These are phyloP conservation scores for Quercus rubra DNA, from an alignment of 306 rosid species.

Conservation along the genomic window DNA sequence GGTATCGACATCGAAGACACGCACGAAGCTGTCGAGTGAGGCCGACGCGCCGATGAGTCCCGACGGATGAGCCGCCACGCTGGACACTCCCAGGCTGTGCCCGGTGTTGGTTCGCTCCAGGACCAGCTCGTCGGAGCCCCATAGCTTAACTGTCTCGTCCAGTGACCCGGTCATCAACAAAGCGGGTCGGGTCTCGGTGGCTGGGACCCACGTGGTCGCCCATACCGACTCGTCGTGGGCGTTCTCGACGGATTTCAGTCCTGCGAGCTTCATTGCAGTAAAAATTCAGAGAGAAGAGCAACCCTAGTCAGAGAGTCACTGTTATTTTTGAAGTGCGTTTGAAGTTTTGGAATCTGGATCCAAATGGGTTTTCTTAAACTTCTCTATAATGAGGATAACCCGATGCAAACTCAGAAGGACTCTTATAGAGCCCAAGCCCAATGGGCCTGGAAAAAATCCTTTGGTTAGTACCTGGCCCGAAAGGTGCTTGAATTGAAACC, in stretches of 20 bases:
- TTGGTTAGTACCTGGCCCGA: too few species aligned
- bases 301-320: not conserved
- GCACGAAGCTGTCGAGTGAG: conserved; percentile 89
- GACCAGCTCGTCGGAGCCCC: conserved; percentile 83
- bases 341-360: too few species aligned
- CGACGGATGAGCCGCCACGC: conserved; percentile 90
- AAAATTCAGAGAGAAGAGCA: not conserved
- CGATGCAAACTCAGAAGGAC: too few species aligned
- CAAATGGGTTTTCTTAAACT: too few species aligned
- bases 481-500: too few species aligned
- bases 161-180: conserved; percentile 87
- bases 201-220: conserved; percentile 93
- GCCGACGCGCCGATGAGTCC: conserved; percentile 89
- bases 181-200: conserved; percentile 65
- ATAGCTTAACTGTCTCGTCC: conserved; percentile 87
- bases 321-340: not conserved
- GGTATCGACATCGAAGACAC: conserved; percentile 87
- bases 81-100: conserved; percentile 95
- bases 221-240: conserved; percentile 95
- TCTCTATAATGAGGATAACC: too few species aligned
- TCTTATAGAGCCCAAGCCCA: too few species aligned
- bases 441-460: too few species aligned
- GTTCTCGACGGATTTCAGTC: conserved; percentile 75
- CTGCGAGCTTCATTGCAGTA: conserved; percentile 75
- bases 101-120: conserved; percentile 75